Percentiles rank a stretch among this genome's conserved stretches.
Evolutionary conservation across 306 rosid species (phyloP).

Genomic region (Prinsepia uniflora): DNA sequence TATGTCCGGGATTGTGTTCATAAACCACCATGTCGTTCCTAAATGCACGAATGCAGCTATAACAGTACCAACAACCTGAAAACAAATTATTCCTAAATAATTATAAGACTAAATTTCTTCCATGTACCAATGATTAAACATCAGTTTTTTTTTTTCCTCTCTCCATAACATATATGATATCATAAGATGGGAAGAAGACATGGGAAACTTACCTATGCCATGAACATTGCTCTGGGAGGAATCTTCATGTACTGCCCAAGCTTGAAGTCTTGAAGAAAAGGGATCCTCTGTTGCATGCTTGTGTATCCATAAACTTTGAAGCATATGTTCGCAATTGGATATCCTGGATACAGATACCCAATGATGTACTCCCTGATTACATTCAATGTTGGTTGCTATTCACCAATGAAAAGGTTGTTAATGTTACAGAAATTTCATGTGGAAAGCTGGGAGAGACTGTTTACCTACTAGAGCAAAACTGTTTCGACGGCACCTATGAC

Average conservation of each 20-base stretch:
- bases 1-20: constrained; percentile 55
- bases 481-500: no score
- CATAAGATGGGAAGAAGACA: no score
- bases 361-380: constrained; percentile 71
- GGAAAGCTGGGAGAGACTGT: no score
- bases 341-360: constrained; percentile 76
- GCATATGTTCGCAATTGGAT: constrained; percentile 74
- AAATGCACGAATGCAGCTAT: constrained; percentile 58
- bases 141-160: no score
- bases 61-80: constrained; percentile 57
- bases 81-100: no score
- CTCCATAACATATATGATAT: no score
- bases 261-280: constrained; percentile 78
- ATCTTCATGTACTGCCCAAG: constrained; percentile 96
- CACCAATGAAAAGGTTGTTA: constrained; percentile 11
- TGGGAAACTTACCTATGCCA: constrained; percentile 57
- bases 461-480: no score
- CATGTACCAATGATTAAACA: no score
- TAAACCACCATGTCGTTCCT: constrained; percentile 85
- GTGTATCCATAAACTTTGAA: constrained; percentile 71
- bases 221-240: constrained; percentile 80
- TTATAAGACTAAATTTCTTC: no score
- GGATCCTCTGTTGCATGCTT: constrained; percentile 67
- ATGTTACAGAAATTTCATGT: no score
- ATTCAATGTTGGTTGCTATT: constrained; percentile 57